Percentiles rank a stretch among this genome's conserved stretches.
phyloP scores from a whole-genome alignment of 805 yeast genomes.

The Sugiyamaella chiloensis region DNA sequence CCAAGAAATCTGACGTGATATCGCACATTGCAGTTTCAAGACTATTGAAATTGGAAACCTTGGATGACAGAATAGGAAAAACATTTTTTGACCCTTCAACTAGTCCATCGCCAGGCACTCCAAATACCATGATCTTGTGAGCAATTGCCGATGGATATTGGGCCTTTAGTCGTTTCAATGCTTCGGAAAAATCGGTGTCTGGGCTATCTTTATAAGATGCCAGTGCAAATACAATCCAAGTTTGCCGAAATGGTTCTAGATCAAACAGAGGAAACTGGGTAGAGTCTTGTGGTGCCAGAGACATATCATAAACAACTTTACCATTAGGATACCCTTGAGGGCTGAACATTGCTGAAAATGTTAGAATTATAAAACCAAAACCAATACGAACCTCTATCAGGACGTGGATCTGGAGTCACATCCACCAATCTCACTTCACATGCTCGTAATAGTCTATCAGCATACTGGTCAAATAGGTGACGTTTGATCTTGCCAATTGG shows the following conservation, averaged over 20 bases:
- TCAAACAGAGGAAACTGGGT: conserved; percentile 66
- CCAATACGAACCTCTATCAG: conserved; percentile 31
- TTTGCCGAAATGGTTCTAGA: conserved; percentile 84
- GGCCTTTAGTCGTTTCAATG: conserved; percentile 42
- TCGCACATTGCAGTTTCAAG: conserved; percentile 72
- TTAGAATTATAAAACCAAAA: not conserved
- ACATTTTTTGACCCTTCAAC: conserved; percentile 15
- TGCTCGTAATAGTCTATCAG: conserved; percentile 44
- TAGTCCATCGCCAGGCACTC: conserved; percentile 23
- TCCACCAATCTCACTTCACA: conserved; percentile 72
- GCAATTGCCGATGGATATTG: conserved; percentile 45
- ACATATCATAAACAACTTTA: conserved; percentile 57
- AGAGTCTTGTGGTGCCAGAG: conserved; percentile 45
- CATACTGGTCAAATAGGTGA: conserved; percentile 43
- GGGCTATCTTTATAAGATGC: conserved; percentile 30
- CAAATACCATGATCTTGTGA: conserved; percentile 42
- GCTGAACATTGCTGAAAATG: conserved; percentile 49
- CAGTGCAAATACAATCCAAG: conserved; percentile 51
- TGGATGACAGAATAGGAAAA: conserved; percentile 27
- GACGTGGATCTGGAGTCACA: conserved; percentile 59
- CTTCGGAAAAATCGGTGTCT: conserved; percentile 25
- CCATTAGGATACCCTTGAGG: conserved; percentile 88
- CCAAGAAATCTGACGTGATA: conserved; percentile 60
- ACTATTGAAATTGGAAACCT: conserved; percentile 34
- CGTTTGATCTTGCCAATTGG: conserved; percentile 56